Conservation (phyloP, 192 early-diverging fungal genomes). For the Rhizoclosmatium sp. region DNA sequence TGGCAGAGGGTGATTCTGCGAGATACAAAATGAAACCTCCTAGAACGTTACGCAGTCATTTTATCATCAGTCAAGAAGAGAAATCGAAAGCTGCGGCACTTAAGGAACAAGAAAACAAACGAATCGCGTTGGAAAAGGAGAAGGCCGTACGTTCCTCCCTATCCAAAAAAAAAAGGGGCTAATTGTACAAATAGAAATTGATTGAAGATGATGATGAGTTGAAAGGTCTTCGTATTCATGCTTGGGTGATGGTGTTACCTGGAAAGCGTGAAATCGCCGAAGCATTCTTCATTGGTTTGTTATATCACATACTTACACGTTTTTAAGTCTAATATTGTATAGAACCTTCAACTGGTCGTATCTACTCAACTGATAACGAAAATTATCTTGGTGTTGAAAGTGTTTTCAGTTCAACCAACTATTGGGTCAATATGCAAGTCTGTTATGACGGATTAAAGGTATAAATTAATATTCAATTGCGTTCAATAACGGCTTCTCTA, state of each 20-base stretch:
- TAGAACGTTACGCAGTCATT: conserved; percentile 53
- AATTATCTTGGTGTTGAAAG: conserved; percentile 67
- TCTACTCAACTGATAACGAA: conserved; percentile 57
- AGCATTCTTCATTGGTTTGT: conserved; percentile 65
- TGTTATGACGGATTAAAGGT: conserved; percentile 68
- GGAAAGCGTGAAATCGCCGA: conserved; percentile 67
- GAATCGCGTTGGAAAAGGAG: conserved; percentile 40
- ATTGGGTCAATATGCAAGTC: conserved; percentile 73
- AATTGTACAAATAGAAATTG: conserved; percentile 12
- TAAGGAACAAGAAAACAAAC: conserved; percentile 46
- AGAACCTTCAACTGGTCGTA: conserved; percentile 61
- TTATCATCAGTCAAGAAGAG: conserved; percentile 62
- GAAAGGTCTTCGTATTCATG: conserved; percentile 63
- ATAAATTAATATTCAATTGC: too few relatives aligned
- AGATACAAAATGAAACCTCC: conserved; percentile 54
- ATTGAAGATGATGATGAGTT: conserved; percentile 64
- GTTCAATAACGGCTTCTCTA: too few relatives aligned
- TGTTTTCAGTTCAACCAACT: conserved; percentile 63
- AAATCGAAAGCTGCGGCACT: conserved; percentile 33
- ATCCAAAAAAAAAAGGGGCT: neutral
- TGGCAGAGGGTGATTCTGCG: neutral
- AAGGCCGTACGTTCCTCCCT: conserved; percentile 38
- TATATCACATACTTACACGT: neutral
- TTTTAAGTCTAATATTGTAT: neutral
- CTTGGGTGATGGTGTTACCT: conserved; percentile 67